These are phyloP conservation scores for Tilletia indica DNA, from an alignment of 1,284 basidiomycete species.

Conservation along the genomic window DNA sequence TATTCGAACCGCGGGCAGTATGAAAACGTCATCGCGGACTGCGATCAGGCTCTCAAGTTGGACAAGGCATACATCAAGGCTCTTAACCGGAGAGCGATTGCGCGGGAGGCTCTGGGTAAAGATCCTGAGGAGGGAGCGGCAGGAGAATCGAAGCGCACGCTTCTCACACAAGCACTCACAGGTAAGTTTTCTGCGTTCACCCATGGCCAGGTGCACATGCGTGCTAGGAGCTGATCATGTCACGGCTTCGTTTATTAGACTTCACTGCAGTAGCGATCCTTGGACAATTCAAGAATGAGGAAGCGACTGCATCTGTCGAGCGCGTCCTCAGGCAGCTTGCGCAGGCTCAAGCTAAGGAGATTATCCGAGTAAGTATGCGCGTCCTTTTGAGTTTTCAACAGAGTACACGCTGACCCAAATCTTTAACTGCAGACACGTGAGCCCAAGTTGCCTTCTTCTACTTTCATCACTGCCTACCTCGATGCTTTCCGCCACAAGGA, in stretches of 20 bases:
- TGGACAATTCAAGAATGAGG: constrained; percentile 82
- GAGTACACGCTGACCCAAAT: constrained; percentile 30
- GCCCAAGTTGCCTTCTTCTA: constrained; percentile 80
- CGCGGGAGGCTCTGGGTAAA: constrained; percentile 75
- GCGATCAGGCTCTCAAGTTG: constrained; percentile 80
- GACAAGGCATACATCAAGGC: constrained; percentile 91
- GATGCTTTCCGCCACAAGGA: constrained; percentile 86
- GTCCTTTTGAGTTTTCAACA: constrained; percentile 37
- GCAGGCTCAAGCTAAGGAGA: constrained; percentile 69
- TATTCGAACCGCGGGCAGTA: constrained; percentile 85
- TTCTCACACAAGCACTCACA: constrained; percentile 30
- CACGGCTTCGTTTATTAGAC: constrained; percentile 59
- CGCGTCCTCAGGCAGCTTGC: constrained; percentile 85
- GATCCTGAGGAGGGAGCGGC: constrained; percentile 63
- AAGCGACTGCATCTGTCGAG: constrained; percentile 79
- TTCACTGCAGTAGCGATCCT: constrained; percentile 94
- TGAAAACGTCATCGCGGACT: constrained; percentile 84
- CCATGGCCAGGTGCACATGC: background rate
- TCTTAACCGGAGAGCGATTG: constrained; percentile 84
- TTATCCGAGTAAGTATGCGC: constrained; percentile 59
- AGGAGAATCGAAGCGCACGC: constrained; percentile 40
- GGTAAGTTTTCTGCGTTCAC: background rate
- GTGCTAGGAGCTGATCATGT: background rate
- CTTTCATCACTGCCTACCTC: constrained; percentile 93
- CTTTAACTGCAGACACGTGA: constrained; percentile 65